Conservation (phyloP, 129 eudicot species). For the Heracleum sosnowskyi region DNA sequence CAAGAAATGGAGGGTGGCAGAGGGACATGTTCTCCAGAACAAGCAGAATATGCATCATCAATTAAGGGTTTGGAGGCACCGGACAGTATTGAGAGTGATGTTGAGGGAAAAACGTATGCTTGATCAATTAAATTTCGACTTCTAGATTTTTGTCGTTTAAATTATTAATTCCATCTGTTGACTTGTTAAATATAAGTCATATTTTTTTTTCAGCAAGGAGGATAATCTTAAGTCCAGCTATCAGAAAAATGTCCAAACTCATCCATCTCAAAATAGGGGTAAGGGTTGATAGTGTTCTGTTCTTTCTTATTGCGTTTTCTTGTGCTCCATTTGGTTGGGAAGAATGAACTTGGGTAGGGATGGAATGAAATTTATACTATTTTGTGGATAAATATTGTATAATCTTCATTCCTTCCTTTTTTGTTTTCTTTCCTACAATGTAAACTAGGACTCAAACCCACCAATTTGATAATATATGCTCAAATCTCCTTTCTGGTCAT, state of each 20-base stretch:
- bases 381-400: background rate
- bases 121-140: background rate
- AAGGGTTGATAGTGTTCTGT: slow-evolving; percentile 19
- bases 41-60: slow-evolving; percentile 36
- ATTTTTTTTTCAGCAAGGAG: slow-evolving; percentile 18
- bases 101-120: slow-evolving; percentile 23
- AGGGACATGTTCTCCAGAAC: slow-evolving; percentile 20
- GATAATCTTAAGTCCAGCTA: slow-evolving; percentile 21
- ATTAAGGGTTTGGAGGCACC: slow-evolving; percentile 27
- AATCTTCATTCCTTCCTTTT: background rate
- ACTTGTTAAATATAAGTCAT: background rate
- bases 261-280: slow-evolving; percentile 16
- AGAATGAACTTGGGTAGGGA: background rate
- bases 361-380: background rate
- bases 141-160: background rate
- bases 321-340: background rate
- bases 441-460: background rate
- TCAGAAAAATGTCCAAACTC: slow-evolving; percentile 22
- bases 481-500: background rate
- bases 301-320: background rate
- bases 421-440: background rate
- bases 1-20: slow-evolving; percentile 22
- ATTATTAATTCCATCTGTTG: background rate
- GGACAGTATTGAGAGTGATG: slow-evolving; percentile 17
- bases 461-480: background rate